Evolutionary conservation across 768 basidiomycete species (phyloP).

Genomic region (Pholiota molesta): DNA sequence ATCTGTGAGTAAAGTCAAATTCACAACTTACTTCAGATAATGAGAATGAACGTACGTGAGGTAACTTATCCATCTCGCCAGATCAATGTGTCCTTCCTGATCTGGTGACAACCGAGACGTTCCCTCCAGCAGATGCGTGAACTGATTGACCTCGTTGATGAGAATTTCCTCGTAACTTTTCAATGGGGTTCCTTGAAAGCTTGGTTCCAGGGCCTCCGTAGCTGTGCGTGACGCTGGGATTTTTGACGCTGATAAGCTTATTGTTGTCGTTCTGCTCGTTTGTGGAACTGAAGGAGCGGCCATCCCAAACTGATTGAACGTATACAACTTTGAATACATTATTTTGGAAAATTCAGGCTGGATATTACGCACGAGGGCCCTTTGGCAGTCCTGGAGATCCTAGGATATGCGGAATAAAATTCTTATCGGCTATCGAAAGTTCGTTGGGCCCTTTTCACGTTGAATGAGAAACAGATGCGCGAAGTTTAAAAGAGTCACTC

Average conservation of each 20-base stretch:
- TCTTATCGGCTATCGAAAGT: conserved; percentile 37
- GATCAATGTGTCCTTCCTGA: conserved; percentile 25
- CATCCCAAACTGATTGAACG: conserved; percentile 26
- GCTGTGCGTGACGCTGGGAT: conserved; percentile 33
- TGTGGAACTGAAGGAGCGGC: conserved; percentile 18
- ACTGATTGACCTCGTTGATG: conserved; percentile 22
- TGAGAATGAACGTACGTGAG: conserved; percentile 35
- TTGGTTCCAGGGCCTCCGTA: conserved; percentile 42
- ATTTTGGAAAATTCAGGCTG: conserved; percentile 16
- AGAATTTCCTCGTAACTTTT: conserved; percentile 27
- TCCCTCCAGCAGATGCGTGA: conserved; percentile 15
- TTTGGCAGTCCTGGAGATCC: conserved; percentile 43
- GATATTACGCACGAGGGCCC: conserved; percentile 32
- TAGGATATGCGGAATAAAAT: conserved; percentile 32
- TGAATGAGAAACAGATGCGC: neutral
- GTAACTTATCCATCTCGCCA: conserved; percentile 38
- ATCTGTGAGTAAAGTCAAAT: conserved; percentile 20
- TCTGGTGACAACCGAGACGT: conserved; percentile 14
- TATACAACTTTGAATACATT: neutral
- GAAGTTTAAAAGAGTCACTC: conserved; percentile 6
- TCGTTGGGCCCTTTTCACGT: conserved; percentile 35
- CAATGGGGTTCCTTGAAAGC: conserved; percentile 37
- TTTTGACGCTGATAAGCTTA: conserved; percentile 30
- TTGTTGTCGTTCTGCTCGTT: conserved; percentile 13
- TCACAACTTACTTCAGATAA: neutral